Base-by-base conservation (phyloP, 1,284 basidiomycete species). In the Tausonia pullulans region DNA sequence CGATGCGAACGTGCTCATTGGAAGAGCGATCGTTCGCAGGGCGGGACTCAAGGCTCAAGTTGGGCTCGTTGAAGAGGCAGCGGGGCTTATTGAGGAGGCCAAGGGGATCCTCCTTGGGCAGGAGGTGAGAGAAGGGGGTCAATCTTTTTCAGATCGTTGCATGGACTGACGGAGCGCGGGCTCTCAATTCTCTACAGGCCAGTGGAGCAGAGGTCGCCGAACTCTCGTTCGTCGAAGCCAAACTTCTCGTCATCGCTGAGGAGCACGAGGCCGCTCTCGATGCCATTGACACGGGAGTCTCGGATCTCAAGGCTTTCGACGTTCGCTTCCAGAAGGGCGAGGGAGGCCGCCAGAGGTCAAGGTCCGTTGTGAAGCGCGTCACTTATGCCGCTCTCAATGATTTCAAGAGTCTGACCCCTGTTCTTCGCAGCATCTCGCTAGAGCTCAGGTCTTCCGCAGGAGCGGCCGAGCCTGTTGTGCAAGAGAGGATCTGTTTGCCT, bases 21-120 rank as follows among this genome's bases (percentile, higher is more conserved):
- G 84, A 27, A 81, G 86, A 6, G 86, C 87, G 0, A 74, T 86
- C 14, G 79, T 84, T 0, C 79, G 81, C 64, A 81, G 82, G 58
- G 86, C 83, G 2, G 87, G 45, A 4, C 41, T 64, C 3, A 16
- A 91, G 69, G 75, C 92, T 2, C 80, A 86, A 60, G 74, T 88
- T 9, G 79, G 84, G 50, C 79, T 86, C 70, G 82, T 84, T 27
- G 81, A 83, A 4, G 80, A 82, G 13, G 83, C 84, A 0, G 76
- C 79, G 16, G 77, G 77, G 14, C 80, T 63, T 39, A 16, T 58
- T 4, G 61, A 63, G 2, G 55, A 63, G 14, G 46, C 55, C 3
- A 14, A n/a, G 5, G 50, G 39, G 4, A 3, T 44, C 11, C 40
- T 60, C 7, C 51, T 56, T 27, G 53, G 57, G 44, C 46, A 58